Evolutionary conservation across 1,139 yeast species (phyloP), one percentile per base, ranked within the genome.

Genomic region (Saccharomycopsis crataegensis): DNA sequence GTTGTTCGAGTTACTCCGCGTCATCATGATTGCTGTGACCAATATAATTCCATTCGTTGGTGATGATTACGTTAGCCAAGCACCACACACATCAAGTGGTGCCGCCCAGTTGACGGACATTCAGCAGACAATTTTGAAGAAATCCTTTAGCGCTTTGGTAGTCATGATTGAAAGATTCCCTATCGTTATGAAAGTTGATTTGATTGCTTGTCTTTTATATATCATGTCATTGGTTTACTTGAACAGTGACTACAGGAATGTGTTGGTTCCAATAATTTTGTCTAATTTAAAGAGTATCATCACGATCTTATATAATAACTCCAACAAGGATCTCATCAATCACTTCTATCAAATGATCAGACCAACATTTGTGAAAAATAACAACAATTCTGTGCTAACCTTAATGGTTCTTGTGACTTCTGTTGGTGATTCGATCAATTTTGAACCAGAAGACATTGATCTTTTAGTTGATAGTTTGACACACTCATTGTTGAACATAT

Each of bases 1-100:
- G 62, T 70, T 88, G 50, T 88, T 90, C 65, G 97, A 91, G 64
- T 72, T 91, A 41, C 70, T 89, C 47, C 75, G 96, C 60, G 76
- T 90, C n/a, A 79, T 79, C 17, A 75, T 86, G 74, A 72, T 84
- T 34, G 84, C 89, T 0, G 70, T 88, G 14, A 77, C 82, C 45
- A 74, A 74, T 43, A 69, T 76, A 8, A 69, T 86, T 41, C 91
- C 94, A 9, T 80, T 82, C 55, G 70, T 85, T 55, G 74, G 78
- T 55, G 76, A 73, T 33, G 63, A 62, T 22, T 48, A 43, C 31
- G 72, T 68, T 50, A 3, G 17, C n/a, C 70, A 69, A 28, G 70
- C 70, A 7, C 67, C 71, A 12, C 64, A 67, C 47, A 60, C 70
- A 37, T 60, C 59, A 8, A 62, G 62, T 9, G 60, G 67, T 6